Base-by-base conservation (phyloP, 306 rosid species). In the Boehmeria nivea region DNA sequence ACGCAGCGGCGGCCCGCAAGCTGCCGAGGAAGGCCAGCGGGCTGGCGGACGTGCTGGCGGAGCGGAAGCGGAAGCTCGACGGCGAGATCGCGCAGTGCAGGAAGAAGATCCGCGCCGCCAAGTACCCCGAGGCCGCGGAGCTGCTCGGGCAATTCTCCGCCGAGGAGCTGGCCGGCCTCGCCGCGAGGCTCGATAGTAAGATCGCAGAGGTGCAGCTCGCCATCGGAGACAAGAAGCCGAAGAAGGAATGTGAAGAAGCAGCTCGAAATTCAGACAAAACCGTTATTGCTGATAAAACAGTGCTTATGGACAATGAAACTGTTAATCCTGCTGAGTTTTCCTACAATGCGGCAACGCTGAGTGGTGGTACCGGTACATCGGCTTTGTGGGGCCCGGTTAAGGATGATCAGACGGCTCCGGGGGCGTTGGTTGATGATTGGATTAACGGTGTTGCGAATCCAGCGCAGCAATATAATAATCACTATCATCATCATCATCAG, bases 1-100 rank as follows among this genome's bases (percentile, higher is more conserved):
- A 43, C 17, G 14, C 39, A 1, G 5, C 24, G 16, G 12, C 34
- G 3, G 6, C 3, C 23, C 33, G 3, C 11, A 43, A 43, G 39
- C 40, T 51, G 5, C 25, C 64, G 4, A 16, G 44, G 17, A 43
- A 25, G 9, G 11, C n/a, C 52, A 8, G 25, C 40, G 33, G 20
- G 31, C 10, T 59, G 4, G 12, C 39, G 6, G 64, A 43, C 42
- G 10, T 43, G 1, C 12, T 59, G 1, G 23, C 20, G 11, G 53
- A 59, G 6, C 36, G 53, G 17, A 59, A 59, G 24, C 23, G 13
- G 39, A 59, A 43, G 52, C 8, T 59, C 18, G 40, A 59, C 6
- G 16, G 39, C 12, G 52, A 59, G 22, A 59, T 59, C 12, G 15
- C 40, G 16, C 47, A 18, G 14, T 43, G 14, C n/a, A 21, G 64